Evolutionary conservation across 73 alveolate species (phyloP).

Genomic region (Breviolum minutum): DNA sequence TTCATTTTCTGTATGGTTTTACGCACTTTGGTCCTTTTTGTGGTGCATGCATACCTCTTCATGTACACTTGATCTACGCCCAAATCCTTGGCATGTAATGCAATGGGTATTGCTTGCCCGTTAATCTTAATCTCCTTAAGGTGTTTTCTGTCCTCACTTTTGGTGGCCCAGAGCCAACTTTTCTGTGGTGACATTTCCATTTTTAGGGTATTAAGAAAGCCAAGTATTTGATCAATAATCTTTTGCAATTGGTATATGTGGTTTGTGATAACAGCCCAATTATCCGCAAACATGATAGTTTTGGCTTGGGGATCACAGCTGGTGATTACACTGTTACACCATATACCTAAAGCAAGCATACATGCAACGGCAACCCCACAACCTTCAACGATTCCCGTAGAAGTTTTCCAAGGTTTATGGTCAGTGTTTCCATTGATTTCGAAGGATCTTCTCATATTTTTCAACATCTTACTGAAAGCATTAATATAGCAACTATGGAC

Average conservation of each 20-base stretch:
- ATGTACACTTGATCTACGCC: neutral
- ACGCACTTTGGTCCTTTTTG: too few species aligned
- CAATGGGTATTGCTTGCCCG: neutral
- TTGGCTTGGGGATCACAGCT: neutral
- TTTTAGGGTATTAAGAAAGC: neutral
- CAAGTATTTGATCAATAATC: too few species aligned
- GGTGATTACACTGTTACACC: too few species aligned
- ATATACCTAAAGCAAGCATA: neutral
- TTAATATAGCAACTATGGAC: neutral
- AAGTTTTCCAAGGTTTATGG: neutral
- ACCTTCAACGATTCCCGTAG: neutral
- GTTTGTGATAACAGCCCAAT: neutral
- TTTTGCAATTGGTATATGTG: neutral
- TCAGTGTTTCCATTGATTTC: too few species aligned
- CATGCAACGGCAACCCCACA: neutral
- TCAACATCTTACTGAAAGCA: neutral
- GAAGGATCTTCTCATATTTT: neutral
- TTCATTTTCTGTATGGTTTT: neutral
- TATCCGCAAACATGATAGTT: neutral
- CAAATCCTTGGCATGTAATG: neutral
- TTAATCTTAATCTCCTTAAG: neutral
- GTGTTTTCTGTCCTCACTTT: neutral
- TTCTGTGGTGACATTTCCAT: neutral
- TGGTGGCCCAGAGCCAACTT: neutral
- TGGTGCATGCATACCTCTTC: too few species aligned